Evolutionary conservation across 345 rosid genomes (phyloP), one percentile per base, ranked within the genome.

Genomic region (Laguncularia racemosa): DNA sequence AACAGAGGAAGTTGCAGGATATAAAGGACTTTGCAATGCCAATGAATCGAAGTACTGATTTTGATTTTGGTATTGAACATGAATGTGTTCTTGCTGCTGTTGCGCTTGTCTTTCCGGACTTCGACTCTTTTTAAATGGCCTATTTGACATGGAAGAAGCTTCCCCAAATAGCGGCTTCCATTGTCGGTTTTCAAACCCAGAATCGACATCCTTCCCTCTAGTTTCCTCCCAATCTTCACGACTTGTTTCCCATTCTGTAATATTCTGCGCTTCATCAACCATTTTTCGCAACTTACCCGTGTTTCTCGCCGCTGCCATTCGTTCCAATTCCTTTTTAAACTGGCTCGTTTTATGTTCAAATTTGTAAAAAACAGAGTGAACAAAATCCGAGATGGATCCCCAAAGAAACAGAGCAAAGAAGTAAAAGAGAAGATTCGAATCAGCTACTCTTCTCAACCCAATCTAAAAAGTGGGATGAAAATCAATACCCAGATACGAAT

Each of bases 111-210:
- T 75, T 61, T 82, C 85, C 28, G 86, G 80, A 71, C 84, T 86
- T 16, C 81, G 73, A 51, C 69, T 73, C 71, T 86, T 89, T 69
- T 81, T 89, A 52, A 71, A 73, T 70, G 92, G 84, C 57, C 84
- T 76, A 14, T 62, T 53, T 2, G 85, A 77, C 73, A 64, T 17
- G 58, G 84, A 78, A 60, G 84, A 78, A 70, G 84, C 78, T 65
- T 76, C 88, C 63, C 75, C 77, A 33, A 79, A 71, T 71, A 73
- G 73, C 9, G 77, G 76, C 71, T 67, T 78, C 84, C 89, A 66
- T 67, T 71, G 78, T 46, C 54, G 74, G 69, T 66, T 80, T 67
- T 78, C 76, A 7, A 47, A 58, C 59, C 70, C 64, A 14, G 59
- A 50, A 52, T 64, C 69, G 18, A 53, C 48, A 23, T 54, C 69